Percentiles rank a stretch among this genome's conserved stretches.
Conservation (phyloP, 768 basidiomycete species). For the Pseudohyphozyma bogoriensis region DNA sequence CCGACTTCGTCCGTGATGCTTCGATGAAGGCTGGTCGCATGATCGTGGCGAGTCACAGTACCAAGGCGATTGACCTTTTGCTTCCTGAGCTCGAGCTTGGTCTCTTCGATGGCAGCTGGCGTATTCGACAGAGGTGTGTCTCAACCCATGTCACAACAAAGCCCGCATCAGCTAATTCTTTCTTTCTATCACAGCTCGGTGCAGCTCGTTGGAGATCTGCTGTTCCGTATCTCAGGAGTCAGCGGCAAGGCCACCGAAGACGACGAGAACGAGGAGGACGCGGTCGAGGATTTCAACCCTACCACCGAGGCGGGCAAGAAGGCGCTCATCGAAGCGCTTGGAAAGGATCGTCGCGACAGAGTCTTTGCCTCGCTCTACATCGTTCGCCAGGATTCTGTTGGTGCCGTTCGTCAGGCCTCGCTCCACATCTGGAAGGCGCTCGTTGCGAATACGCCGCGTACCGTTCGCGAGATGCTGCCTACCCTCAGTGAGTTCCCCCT, state of each 20-base stretch:
- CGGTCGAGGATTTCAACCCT: conserved; percentile 50
- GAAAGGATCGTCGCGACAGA: conserved; percentile 75
- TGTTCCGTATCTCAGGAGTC: conserved; percentile 96
- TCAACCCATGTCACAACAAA: not conserved
- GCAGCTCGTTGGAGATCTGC: conserved; percentile 83
- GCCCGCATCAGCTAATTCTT: not conserved
- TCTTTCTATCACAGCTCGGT: conserved; percentile 54
- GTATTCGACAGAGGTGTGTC: conserved; percentile 63
- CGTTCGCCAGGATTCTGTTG: conserved; percentile 84
- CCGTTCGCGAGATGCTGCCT: conserved; percentile 82
- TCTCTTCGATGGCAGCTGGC: conserved; percentile 91
- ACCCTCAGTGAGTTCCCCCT: conserved; percentile 51
- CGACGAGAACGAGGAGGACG: conserved; percentile 34
- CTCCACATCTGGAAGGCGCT: conserved; percentile 97
- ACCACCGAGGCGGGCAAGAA: conserved; percentile 62
- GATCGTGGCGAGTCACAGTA: conserved; percentile 91
- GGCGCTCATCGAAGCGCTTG: conserved; percentile 77
- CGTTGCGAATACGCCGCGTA: conserved; percentile 85
- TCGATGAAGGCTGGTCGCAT: conserved; percentile 98
- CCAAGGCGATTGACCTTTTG: conserved; percentile 80
- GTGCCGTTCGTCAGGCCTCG: conserved; percentile 76
- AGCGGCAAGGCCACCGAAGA: conserved; percentile 71
- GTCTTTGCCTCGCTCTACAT: conserved; percentile 84
- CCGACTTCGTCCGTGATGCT: conserved; percentile 91
- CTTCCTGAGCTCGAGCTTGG: conserved; percentile 87